Base-by-base conservation (phyloP, 495 filamentous ascomycete species). In the Aspergillus ellipticus region DNA sequence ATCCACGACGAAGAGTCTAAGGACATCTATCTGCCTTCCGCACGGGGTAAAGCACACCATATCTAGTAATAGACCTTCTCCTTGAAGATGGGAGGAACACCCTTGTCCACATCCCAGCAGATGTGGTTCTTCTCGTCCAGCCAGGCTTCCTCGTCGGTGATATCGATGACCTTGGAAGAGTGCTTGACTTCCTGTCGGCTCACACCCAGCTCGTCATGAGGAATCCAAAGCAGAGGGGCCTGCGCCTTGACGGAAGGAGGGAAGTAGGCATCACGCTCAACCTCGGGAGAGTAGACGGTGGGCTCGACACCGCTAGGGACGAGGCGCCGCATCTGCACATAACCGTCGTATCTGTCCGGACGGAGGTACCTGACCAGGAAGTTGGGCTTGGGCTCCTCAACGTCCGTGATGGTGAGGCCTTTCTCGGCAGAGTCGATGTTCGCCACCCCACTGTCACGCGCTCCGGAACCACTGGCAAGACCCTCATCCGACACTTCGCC, bases 211-310 rank as follows among this genome's bases (percentile, higher is more conserved):
- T 78, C 70, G 63, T 97, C 92, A 47, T 79, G 77, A 6, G 91
- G 89, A 54, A 97, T 86, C 92, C 92, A 96, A 24, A 97, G 76
- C 37, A 92, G 70, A 20, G 89, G 88, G 1, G 85, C 77, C 53
- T 74, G 66, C 9, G 83, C 77, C 9, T 62, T 82, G 54, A 95
- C 81, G 6, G 83, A 76, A 2, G 92, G 92, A 50, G 93, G 85
- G 70, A 80, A 79, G 74, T 96, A 96, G 1, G 90, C 92, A 51
- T 90, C 79, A 1, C 72, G 68, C 67, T 84, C 84, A 4, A 81
- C 69, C 42, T 86, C 82, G 0, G 79, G 75, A 0, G 80, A 42
- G 60, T 95, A 95, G 11, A 72, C 47, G 10, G 69, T 57, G 29
- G 67, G 51, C 0, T 78, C 75, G 16, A 81, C 67, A 28, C 73